Evolutionary conservation across 768 basidiomycete genomes (phyloP).

Genomic region (Lanmaoa pseudosensibilis): DNA sequence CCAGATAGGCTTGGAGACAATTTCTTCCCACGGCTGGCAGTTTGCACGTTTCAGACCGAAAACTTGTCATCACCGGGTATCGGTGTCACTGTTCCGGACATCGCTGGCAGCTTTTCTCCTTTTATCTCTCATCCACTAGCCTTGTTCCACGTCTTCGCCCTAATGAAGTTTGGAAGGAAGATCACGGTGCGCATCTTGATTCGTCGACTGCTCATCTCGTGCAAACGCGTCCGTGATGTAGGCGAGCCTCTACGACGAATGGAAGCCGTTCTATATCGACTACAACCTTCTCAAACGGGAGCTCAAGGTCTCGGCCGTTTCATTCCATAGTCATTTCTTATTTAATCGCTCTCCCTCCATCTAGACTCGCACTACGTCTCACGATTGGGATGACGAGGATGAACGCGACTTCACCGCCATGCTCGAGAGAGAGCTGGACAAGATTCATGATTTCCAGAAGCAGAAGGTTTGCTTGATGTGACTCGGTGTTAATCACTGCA

Average conservation of each 20-base stretch:
- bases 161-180: constrained; percentile 82
- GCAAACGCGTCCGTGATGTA: constrained; percentile 27
- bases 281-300: constrained; percentile 89
- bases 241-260: constrained; percentile 86
- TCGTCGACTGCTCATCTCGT: neutral
- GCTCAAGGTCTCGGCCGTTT: constrained; percentile 60
- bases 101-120: neutral
- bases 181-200: constrained; percentile 51
- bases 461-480: constrained; percentile 56
- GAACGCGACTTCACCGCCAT: constrained; percentile 78
- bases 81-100: neutral
- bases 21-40: constrained; percentile 11
- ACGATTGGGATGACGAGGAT: constrained; percentile 72
- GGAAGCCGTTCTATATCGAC: constrained; percentile 88
- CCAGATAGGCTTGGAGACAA: neutral
- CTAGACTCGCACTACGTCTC: constrained; percentile 53
- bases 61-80: neutral
- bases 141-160: neutral
- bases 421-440: constrained; percentile 86
- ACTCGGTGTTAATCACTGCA: neutral
- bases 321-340: neutral
- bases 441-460: constrained; percentile 92
- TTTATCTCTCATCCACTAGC: neutral
- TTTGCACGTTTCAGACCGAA: neutral
- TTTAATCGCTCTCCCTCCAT: neutral